Evolutionary conservation across 805 yeast genomes (phyloP), one percentile per base, ranked within the genome.

Genomic region (Torulaspora delbrueckii): DNA sequence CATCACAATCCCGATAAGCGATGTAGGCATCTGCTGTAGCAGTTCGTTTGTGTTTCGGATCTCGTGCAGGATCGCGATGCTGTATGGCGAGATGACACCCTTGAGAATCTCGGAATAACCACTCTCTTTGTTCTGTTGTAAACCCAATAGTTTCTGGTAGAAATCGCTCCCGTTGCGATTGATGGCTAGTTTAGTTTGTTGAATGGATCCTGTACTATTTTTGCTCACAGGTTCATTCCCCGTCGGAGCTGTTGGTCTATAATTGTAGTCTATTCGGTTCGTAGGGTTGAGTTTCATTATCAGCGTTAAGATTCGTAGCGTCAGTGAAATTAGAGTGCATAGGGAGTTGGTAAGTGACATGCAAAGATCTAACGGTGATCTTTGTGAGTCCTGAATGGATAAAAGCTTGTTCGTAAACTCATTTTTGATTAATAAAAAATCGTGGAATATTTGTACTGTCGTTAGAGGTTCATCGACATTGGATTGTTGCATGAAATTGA

Each of bases 41-140:
- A 59, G 50, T 33, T 59, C 62, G n/a, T 49, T 53, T 6, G 62
- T 40, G 43, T 63, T 64, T 35, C 50, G 54, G 2, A 62, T 49
- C 25, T 64, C 66, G 22, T 55, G 54, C 19, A 54, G 47, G 8
- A 62, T 57, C 5, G 62, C 37, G 8, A 62, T 53, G n/a, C 60
- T 47, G 46, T 43, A 64, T 22, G 67, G 68, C 0, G 63, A 53
- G n/a, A 63, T 50, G 3, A 61, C 53, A 6, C 67, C 66, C 31
- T 54, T 43, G 39, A 47, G 18, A 18, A 43, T 35, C 14, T 54
- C 54, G 19, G 54, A 39, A 4, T 51, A 16, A 19, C 47, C 50
- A 6, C 36, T 35, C 13, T 42, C 47, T 3, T 45, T 43, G 23
- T 50, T 56, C 28, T 53, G 51, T 30, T 51, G 52, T 24, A 62